phyloP scores from a whole-genome alignment of 805 yeast species.

The Candida anglica region DNA sequence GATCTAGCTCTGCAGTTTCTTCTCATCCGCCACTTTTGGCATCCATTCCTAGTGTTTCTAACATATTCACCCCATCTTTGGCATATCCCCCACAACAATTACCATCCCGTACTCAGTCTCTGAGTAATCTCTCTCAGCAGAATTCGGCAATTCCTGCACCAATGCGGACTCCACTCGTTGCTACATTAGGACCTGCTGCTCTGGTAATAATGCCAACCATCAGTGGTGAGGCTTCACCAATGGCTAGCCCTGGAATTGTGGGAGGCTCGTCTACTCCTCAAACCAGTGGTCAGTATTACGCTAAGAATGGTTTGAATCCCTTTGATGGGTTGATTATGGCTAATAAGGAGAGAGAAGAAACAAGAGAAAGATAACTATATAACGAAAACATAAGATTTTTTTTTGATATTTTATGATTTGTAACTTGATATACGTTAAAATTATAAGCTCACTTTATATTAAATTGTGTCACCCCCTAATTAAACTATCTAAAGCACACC shows the following conservation, averaged over 20 bases:
- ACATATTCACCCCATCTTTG: constrained; percentile 26
- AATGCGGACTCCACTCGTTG: constrained; percentile 22
- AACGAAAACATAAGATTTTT: too few species aligned
- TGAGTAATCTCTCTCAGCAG: constrained; percentile 9
- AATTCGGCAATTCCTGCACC: constrained; percentile 9
- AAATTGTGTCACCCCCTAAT: too few species aligned
- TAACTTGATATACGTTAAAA: too few species aligned
- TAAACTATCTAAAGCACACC: too few species aligned
- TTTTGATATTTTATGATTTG: too few species aligned
- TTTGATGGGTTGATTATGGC: constrained; percentile 36
- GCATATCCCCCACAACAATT: constrained; percentile 17
- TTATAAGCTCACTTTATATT: too few species aligned
- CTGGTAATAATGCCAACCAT: constrained; percentile 17
- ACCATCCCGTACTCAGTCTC: constrained; percentile 9
- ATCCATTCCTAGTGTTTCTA: constrained; percentile 29
- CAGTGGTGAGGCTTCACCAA: constrained; percentile 6
- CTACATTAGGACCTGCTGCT: constrained; percentile 23
- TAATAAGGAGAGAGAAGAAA: constrained; percentile 7
- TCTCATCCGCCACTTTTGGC: constrained; percentile 20
- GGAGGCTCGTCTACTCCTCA: constrained; percentile 16
- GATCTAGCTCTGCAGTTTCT: constrained; percentile 4
- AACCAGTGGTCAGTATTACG: constrained; percentile 29
- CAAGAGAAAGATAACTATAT: too few species aligned
- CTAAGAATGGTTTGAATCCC: constrained; percentile 34
- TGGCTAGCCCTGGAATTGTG: constrained; percentile 14